Base-by-base conservation (phyloP, 371 early-diverging fungal genomes). In the Lichtheimia ramosa region DNA sequence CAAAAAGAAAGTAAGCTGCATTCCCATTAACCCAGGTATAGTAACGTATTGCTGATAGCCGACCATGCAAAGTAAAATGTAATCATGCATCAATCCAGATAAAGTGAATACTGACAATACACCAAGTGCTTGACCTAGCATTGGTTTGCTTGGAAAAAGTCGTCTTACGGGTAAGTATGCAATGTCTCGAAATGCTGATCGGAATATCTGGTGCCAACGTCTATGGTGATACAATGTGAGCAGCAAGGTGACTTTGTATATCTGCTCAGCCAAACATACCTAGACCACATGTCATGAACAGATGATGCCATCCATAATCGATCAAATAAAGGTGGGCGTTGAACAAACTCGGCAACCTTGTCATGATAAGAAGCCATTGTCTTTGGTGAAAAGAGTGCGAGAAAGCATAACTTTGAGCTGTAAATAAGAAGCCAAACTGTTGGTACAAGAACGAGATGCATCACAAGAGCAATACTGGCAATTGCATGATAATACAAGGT, bases 191-290 rank as follows among this genome's bases (percentile, higher is more conserved):
- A 74, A 74, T 7, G 66, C 67, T 23, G 62, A 62, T 25, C 71
- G 64, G 46, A 74, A 74, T 8, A 71, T 56, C 43, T 71, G 75
- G 51, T 74, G 75, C 75, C 75, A 74, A 0, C 75, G 71, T 7
- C 51, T 48, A 55, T 14, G 5, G 2, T 24, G 39, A 14, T 2
- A 21, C 28, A n/a, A 39, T 34, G 25, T 14, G 52, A 28, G n/a
- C 13, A 28, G 5, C 25, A 2, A 5, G 15, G n/a, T n/a, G 28
- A n/a, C 39, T 13, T 54, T 39, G 18, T 4, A 23, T 20, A 6
- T 16, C 2, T 41, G 6, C 21, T 8, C 14, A 43, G 20, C 14
- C 24, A 43, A 23, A 25, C 43, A 42, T 55, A 21, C 56, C 43
- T 55, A 2, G 65, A 64, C 75, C 75, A 74, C 3, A 74, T 54